Evolutionary conservation across 2,329 filamentous ascomycete genomes (phyloP), one percentile per base, ranked within the genome.

Genomic region (Bipolaris zeicola): DNA sequence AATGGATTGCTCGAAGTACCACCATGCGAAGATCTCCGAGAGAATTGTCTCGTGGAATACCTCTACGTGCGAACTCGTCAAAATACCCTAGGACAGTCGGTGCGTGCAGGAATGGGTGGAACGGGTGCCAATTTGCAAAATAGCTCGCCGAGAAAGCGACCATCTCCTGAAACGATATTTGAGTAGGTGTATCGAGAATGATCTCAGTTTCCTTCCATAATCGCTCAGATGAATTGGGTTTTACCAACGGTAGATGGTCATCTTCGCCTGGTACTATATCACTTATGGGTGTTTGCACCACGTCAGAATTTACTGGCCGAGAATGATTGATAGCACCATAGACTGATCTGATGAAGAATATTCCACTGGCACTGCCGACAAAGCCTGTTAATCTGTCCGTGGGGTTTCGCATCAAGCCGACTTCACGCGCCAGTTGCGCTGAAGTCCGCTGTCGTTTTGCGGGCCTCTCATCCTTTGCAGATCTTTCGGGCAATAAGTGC

Each of bases 281-380:
- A 63, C 64, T 70, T 14, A 59, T 67, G 6, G 69, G 64, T 14
- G 68, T 68, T 26, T 65, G 61, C 13, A 55, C 55, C 3, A 70
- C 71, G 36, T 49, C 14, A 26, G 48, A 41, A 6, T 48, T 8
- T 6, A 42, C 37, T 51, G 58, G 54, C 53, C 73, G 57, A 50
- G 69, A 65, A 34, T 71, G 61, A 49, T 72, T 70, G 28, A 86
- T 76, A 1, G 82, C 78, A 31, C 80, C 71, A 39, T 84, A 84
- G 1, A 86, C 84, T 18, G 81, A 80, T 5, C 82, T 79, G 33
- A 86, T 82, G 62, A 86, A 86, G 63, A 85, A 80, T n/a, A 86
- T 85, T 1, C 84, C 84, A 57, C 83, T 85, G 14, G 81, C 81
- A 48, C 83, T 85, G 3, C 84, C 84, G 4, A 86, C 78, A 52